phyloP scores from a whole-genome alignment of 305 asterid species.

The Andrographis paniculata region DNA sequence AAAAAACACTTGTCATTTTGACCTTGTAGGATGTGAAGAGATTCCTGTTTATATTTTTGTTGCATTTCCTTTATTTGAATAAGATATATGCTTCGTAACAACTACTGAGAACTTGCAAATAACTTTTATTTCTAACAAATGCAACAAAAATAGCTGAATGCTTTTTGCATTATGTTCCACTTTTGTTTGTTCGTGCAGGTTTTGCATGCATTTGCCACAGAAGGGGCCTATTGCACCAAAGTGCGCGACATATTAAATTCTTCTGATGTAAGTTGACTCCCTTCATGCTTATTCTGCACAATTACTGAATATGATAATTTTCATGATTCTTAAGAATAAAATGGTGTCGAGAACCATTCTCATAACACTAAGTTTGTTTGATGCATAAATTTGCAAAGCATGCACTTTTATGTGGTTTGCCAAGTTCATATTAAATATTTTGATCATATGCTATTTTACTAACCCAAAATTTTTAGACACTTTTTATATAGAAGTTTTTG shows the following conservation, averaged over 20 bases:
- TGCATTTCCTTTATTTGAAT: too few species aligned
- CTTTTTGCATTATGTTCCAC: slow-evolving; percentile 6
- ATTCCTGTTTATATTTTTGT: too few species aligned
- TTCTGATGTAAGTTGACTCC: slow-evolving; percentile 67
- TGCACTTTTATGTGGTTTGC: neutral
- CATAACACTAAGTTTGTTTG: neutral
- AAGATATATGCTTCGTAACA: too few species aligned
- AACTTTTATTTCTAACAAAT: too few species aligned
- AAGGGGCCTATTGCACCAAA: slow-evolving; percentile 90
- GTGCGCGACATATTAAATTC: slow-evolving; percentile 76
- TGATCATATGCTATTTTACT: too few species aligned
- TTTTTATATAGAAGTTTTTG: too few species aligned
- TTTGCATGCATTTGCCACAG: slow-evolving; percentile 93
- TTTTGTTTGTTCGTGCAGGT: slow-evolving; percentile 45
- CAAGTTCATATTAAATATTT: neutral
- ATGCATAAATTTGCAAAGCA: neutral
- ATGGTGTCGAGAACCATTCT: slow-evolving; percentile 2
- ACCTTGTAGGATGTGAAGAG: too few species aligned
- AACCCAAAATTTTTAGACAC: too few species aligned
- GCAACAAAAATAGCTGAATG: neutral
- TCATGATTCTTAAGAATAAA: slow-evolving; percentile 8
- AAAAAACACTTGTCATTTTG: too few species aligned
- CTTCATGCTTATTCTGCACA: slow-evolving; percentile 17
- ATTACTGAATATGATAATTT: slow-evolving; percentile 1
- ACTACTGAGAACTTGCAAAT: too few species aligned